Evolutionary conservation across 75 land plant genomes (phyloP).

Genomic region (Pinus taeda): DNA sequence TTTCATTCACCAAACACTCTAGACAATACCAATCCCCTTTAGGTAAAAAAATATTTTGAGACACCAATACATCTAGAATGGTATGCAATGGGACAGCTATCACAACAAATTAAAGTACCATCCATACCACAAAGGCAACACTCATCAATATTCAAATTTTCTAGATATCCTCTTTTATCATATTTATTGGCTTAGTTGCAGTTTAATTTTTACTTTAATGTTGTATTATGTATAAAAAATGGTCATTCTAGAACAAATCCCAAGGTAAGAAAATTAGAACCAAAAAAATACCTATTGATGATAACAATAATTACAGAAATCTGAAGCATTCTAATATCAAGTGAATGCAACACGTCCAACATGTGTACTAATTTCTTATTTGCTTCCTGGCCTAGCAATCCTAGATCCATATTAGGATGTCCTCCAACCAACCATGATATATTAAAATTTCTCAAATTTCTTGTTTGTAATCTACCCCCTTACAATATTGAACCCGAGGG

Average conservation of each 20-base stretch:
- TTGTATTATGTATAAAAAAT: background rate
- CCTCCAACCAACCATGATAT: conserved; percentile 62
- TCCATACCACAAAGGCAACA: too few relatives aligned
- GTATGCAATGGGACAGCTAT: too few relatives aligned
- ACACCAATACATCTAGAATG: too few relatives aligned
- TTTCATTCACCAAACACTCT: too few relatives aligned
- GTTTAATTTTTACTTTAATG: too few relatives aligned
- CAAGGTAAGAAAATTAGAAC: background rate
- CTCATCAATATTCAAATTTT: too few relatives aligned
- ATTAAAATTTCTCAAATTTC: conserved; percentile 47
- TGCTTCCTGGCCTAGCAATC: conserved; percentile 55
- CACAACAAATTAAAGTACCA: too few relatives aligned
- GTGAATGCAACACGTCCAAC: conserved; percentile 58
- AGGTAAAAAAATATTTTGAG: too few relatives aligned
- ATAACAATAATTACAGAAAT: conserved; percentile 65
- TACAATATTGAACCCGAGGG: too few relatives aligned
- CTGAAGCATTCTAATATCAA: conserved; percentile 40
- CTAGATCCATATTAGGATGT: conserved; percentile 71
- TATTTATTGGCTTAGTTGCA: too few relatives aligned
- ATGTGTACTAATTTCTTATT: conserved; percentile 55
- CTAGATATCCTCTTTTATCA: too few relatives aligned
- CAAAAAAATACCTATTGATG: conserved; percentile 67
- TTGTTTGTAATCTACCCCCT: conserved; percentile 8
- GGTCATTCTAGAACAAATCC: background rate
- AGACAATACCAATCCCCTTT: too few relatives aligned